Conservation (phyloP, 1,284 basidiomycete species). For the Leccinum subrobustum region DNA sequence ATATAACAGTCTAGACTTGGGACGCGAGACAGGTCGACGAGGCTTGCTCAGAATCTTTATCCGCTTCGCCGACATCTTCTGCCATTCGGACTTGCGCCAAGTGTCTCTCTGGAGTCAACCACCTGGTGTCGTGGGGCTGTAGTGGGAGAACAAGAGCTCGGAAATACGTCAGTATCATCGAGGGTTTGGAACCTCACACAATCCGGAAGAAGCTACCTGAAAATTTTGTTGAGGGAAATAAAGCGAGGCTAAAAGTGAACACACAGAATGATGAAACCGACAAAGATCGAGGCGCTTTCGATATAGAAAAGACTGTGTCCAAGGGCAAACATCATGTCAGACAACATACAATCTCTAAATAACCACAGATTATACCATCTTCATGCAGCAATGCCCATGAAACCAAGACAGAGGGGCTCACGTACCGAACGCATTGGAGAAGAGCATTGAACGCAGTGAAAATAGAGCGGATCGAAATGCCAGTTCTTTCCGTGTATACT, state of each 20-base stretch:
- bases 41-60: constrained; percentile 53
- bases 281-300: not conserved
- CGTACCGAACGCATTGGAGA: not conserved
- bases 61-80: constrained; percentile 73
- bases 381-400: not conserved
- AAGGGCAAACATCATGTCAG: not conserved
- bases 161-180: not conserved
- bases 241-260: not conserved
- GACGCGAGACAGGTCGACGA: constrained; percentile 38
- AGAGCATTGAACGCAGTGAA: not conserved
- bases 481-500: not conserved
- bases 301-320: not conserved
- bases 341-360: not conserved
- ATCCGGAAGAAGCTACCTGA: constrained; percentile 42
- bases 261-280: not conserved
- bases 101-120: constrained; percentile 58
- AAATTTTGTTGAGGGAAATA: not conserved
- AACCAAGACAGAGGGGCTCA: not conserved
- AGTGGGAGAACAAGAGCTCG: not conserved
- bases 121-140: constrained; percentile 64
- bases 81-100: constrained; percentile 70
- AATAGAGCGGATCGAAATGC: not conserved
- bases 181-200: constrained; percentile 29
- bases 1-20: not conserved
- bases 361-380: not conserved